phyloP scores from a whole-genome alignment of 768 basidiomycete species.

The Melanogaster broomeanus region DNA sequence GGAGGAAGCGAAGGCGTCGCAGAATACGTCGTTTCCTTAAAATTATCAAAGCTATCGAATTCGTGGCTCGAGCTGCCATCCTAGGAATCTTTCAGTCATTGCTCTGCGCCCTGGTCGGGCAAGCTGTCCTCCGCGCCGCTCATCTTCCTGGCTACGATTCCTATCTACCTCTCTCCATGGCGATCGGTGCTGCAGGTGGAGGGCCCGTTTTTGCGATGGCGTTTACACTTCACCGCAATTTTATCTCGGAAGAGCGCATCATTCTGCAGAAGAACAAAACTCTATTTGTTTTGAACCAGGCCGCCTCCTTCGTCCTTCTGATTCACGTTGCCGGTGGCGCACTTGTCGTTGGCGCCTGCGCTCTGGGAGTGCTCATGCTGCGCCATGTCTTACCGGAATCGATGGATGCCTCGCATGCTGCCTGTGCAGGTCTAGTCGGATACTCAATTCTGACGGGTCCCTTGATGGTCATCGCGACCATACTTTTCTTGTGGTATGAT shows the following conservation, averaged over 20 bases:
- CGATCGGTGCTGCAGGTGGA: conserved; percentile 1
- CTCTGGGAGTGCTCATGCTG: conserved; percentile 1
- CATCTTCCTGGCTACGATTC: background rate
- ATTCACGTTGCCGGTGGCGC: background rate
- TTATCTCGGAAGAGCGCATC: background rate
- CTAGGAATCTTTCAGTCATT: background rate
- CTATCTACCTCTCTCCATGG: background rate
- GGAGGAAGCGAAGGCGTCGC: background rate
- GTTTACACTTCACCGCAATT: background rate
- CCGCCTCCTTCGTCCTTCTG: background rate
- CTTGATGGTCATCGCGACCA: background rate
- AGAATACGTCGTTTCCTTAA: background rate
- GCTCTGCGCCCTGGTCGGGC: background rate
- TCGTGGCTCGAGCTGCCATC: background rate
- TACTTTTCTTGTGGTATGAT: background rate
- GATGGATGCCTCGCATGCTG: conserved; percentile 2
- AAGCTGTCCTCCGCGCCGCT: background rate
- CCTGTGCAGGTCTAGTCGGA: conserved; percentile 3
- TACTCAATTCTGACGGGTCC: background rate
- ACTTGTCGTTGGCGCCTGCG: background rate
- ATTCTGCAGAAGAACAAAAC: background rate
- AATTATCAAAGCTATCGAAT: background rate
- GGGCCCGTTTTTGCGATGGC: background rate
- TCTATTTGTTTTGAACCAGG: background rate
- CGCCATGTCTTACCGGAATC: background rate